phyloP scores from a whole-genome alignment of 2,329 filamentous ascomycete species.

The Exophiala spinifera region DNA sequence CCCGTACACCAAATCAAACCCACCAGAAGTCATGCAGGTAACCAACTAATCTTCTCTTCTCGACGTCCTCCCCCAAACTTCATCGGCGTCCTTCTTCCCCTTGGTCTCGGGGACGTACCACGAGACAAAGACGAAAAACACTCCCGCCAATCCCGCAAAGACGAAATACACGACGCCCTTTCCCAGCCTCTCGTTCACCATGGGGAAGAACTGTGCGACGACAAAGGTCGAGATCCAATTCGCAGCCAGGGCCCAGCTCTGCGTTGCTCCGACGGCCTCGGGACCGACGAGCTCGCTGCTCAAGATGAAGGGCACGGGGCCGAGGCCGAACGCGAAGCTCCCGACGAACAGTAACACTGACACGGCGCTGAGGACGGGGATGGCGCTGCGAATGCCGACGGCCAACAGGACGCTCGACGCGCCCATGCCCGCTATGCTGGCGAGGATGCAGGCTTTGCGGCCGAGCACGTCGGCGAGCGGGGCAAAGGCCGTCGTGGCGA shows the following conservation, averaged over 20 bases:
- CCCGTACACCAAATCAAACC: too few species aligned
- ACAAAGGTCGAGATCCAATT: slow-evolving; percentile 91
- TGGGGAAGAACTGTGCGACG: slow-evolving; percentile 91
- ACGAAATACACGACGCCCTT: slow-evolving; percentile 85
- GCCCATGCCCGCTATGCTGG: slow-evolving; percentile 83
- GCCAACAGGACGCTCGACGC: slow-evolving; percentile 72
- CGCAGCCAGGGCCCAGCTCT: slow-evolving; percentile 81
- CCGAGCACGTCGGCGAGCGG: slow-evolving; percentile 79
- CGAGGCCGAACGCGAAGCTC: slow-evolving; percentile 85
- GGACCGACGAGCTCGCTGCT: slow-evolving; percentile 86
- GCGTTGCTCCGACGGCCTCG: slow-evolving; percentile 86
- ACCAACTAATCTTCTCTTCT: slow-evolving; percentile 19
- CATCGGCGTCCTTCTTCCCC: slow-evolving; percentile 77
- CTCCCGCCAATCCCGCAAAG: slow-evolving; percentile 71
- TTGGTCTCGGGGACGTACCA: slow-evolving; percentile 81
- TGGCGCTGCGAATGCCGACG: slow-evolving; percentile 69
- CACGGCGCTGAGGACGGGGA: slow-evolving; percentile 74
- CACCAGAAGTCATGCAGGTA: too few species aligned
- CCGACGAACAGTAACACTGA: slow-evolving; percentile 82
- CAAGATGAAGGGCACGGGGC: slow-evolving; percentile 91
- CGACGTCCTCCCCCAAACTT: slow-evolving; percentile 74
- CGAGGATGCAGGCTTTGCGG: slow-evolving; percentile 77
- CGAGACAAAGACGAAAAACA: slow-evolving; percentile 69
- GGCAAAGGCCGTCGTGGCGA: slow-evolving; percentile 76
- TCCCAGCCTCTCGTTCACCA: slow-evolving; percentile 72